Evolutionary conservation across 768 basidiomycete genomes (phyloP).

Genomic region (Pleurotus platypus): DNA sequence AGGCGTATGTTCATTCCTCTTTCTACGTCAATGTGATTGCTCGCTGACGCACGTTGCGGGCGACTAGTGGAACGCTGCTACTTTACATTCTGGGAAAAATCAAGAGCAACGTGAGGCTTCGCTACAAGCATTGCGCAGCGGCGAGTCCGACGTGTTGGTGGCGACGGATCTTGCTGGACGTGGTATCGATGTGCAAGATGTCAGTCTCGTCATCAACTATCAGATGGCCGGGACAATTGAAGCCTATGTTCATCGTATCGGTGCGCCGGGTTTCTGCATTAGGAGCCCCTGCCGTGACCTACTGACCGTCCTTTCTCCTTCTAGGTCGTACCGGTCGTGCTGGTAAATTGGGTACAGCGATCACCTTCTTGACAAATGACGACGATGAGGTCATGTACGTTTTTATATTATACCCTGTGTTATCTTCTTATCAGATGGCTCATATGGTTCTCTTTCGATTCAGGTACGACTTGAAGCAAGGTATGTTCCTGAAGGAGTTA

Average conservation of each 20-base stretch:
- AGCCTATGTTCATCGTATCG: conserved; percentile 96
- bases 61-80: conserved; percentile 80
- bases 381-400: conserved; percentile 96
- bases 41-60: conserved; percentile 2
- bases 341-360: conserved; percentile 88
- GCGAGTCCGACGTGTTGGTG: conserved; percentile 85
- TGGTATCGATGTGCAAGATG: conserved; percentile 98
- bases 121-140: conserved; percentile 79
- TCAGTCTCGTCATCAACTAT: conserved; percentile 94
- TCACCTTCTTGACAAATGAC: conserved; percentile 95
- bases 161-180: conserved; percentile 98
- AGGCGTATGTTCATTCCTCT: conserved; percentile 52
- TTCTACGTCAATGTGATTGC: conserved; percentile 3
- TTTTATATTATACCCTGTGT: conserved; percentile 5
- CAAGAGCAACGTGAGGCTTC: conserved; percentile 97
- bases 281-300: conserved; percentile 2
- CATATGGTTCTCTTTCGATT: conserved; percentile 13
- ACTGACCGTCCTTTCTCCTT: conserved; percentile 8
- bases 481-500: conserved; percentile 33
- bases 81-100: conserved; percentile 94
- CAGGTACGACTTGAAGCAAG: conserved; percentile 95
- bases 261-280: conserved; percentile 39
- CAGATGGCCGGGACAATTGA: conserved; percentile 98
- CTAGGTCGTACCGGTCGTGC: conserved; percentile 97
- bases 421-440: conserved; percentile 12